A percentile compares a stretch with the other conserved stretches of the same genome.
phyloP scores from a whole-genome alignment of 2,329 filamentous ascomycete genomes.

The Sphaerulina musiva region DNA sequence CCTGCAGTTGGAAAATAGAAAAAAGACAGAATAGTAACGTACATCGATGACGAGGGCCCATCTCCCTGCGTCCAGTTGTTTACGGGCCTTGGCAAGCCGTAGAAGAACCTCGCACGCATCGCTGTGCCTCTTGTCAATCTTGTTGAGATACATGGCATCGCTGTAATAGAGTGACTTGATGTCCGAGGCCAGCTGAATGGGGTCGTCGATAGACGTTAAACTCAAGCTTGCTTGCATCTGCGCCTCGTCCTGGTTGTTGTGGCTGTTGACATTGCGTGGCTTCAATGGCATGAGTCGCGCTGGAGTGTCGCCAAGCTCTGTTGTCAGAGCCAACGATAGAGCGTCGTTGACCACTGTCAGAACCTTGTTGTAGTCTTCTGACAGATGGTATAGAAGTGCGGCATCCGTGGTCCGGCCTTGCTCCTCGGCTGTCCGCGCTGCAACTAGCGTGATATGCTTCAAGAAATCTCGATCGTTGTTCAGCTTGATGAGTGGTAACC shows the following conservation, averaged over 20 bases:
- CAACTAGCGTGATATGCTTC: slow-evolving; percentile 84
- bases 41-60: slow-evolving; percentile 61
- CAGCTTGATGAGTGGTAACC: slow-evolving; percentile 72
- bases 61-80: slow-evolving; percentile 50
- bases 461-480: slow-evolving; percentile 77
- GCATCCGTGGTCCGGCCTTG: slow-evolving; percentile 90
- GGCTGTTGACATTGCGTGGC: slow-evolving; percentile 50
- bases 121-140: slow-evolving; percentile 53
- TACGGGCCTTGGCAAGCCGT: slow-evolving; percentile 55
- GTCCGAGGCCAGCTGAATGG: slow-evolving; percentile 55
- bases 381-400: slow-evolving; percentile 87
- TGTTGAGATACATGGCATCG: slow-evolving; percentile 54
- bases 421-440: slow-evolving; percentile 86
- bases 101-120: slow-evolving; percentile 55
- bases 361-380: slow-evolving; percentile 93
- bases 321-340: slow-evolving; percentile 78
- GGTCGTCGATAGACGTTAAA: slow-evolving; percentile 62
- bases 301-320: slow-evolving; percentile 76
- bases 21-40: slow-evolving; percentile 35
- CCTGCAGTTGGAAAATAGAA: too few relatives aligned
- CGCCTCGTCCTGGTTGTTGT: slow-evolving; percentile 30
- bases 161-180: slow-evolving; percentile 58
- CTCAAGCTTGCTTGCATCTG: slow-evolving; percentile 54
- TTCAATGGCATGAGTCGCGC: slow-evolving; percentile 74
- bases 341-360: slow-evolving; percentile 82